Evolutionary conservation across 2,329 filamentous ascomycete species (phyloP), one percentile per base, ranked within the genome.

Genomic region (Calonectria pteridis): DNA sequence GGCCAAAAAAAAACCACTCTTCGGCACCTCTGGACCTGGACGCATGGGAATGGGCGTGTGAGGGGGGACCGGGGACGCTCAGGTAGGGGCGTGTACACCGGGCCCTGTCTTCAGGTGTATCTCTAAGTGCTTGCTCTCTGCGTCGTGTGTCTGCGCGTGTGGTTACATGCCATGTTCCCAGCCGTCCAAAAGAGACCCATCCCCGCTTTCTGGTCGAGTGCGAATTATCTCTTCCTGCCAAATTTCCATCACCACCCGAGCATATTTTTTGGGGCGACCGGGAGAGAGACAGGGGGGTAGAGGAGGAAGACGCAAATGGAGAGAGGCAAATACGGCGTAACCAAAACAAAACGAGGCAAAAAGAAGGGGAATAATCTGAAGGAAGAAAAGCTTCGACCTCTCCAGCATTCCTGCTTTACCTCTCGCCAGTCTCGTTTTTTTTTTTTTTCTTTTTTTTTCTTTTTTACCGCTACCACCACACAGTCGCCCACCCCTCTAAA

Each of bases 111-210:
- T 33, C 31, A 58, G 53, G 58, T 51, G 64, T 40, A 40, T 50
- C 33, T 43, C 16, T 40, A 50, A 53, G 65, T 67, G 33, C 33
- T 69, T 63, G 23, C 31, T 63, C 68, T 35, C 67, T 67, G 65
- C 74, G 70, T 66, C 51, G 71, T 51, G 58, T 73, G 72, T 69
- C 72, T 79, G 69, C 50, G 59, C 73, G 77, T 69, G 70, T 72
- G 67, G 67, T 69, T 62, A 63, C 67, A 69, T 69, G 63, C 67
- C 55, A 59, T 59, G 40, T 50, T 62, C 53, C 40, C 67, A 50
- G 43, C 28, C 53, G 53, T 43, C 40, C 67, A 58, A 62, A 67
- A 69, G 46, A 62, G 55, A 40, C 40, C 53, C 55, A 62, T 63
- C 67, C 53, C 67, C 67, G 67, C 67, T 63, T 62, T 62, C 40